Evolutionary conservation across 2,329 filamentous ascomycete species (phyloP), one percentile per base, ranked within the genome.

Genomic region (Penicillium polonicum): DNA sequence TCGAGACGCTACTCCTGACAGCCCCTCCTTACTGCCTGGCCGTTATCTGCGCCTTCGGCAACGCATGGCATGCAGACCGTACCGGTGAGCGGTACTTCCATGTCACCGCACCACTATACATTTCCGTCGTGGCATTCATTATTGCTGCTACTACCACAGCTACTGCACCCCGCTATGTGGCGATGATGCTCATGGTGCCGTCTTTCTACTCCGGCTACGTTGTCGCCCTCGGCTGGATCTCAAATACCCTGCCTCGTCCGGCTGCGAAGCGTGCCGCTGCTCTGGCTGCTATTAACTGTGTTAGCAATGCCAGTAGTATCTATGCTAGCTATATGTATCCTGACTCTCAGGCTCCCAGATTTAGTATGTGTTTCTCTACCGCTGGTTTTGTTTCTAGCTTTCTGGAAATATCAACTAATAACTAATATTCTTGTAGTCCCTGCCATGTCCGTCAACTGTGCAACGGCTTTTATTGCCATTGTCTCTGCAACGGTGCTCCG

Each of bases 261-360:
- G 88, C 89, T 0, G 86, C 89, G 2, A 92, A 92, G 76, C 83
- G 88, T 59, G 86, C 86, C 2, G 85, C 88, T 0, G 88, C 88
- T 0, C 72, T 93, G 5, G 90, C 89, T 1, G 86, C 88, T 60
- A 90, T 92, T 74, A 93, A 93, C 68, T 86, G 87, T 2, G 80
- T 90, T 10, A 84, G 82, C 19, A 91, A 92, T 70, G 80, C 82
- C 12, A 84, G 84, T 42, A 85, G 82, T 48, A 92, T 92, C 62
- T 92, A 88, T 67, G 85, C 86, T 0, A 82, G 79, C 55, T 89
- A 88, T 65, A 83, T 89, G 80, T 90, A 90, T 65, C 82, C 83
- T 17, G 77, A 83, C 59, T 68, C 63, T 23, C 72, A 74, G 42
- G 71, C 66, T 6, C 76, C 77, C 9, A 66, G 74, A 27, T 79